These are phyloP conservation scores for Kodamaea sp. DNA, from an alignment of 1,139 yeast species.

Conservation along the genomic window DNA sequence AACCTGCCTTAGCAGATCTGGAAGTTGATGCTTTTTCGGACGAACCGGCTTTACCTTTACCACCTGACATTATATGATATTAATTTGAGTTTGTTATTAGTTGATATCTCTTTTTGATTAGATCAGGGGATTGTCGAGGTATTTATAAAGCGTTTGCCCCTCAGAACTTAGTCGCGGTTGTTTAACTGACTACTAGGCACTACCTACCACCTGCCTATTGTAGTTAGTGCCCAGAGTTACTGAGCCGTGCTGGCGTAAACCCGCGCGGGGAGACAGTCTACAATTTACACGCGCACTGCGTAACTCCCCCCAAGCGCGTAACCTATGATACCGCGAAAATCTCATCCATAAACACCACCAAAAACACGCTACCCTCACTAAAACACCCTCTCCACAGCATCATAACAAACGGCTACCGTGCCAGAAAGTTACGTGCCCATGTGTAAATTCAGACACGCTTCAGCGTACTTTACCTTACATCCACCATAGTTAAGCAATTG, in stretches of 20 bases:
- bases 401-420: too few relatives aligned
- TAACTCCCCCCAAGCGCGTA: too few relatives aligned
- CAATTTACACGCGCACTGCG: conserved; percentile 1
- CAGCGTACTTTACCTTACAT: too few relatives aligned
- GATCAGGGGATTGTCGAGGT: conserved; percentile 1
- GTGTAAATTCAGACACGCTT: too few relatives aligned
- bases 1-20: conserved; percentile 97
- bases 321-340: too few relatives aligned
- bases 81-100: background rate
- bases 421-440: too few relatives aligned
- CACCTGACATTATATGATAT: conserved; percentile 76
- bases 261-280: background rate
- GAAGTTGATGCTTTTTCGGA: conserved; percentile 93
- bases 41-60: conserved; percentile 97
- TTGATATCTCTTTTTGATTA: background rate
- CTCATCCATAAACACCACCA: background rate
- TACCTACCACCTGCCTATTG: too few relatives aligned
- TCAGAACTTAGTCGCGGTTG: too few relatives aligned
- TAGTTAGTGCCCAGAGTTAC: conserved; percentile 1
- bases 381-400: too few relatives aligned
- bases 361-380: conserved; percentile 1
- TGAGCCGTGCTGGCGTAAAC: conserved; percentile 1
- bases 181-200: too few relatives aligned
- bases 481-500: too few relatives aligned
- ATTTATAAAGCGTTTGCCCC: conserved; percentile 3